phyloP scores from a whole-genome alignment of 2,329 filamentous ascomycete species.

The Talaromyces rugulosus region DNA sequence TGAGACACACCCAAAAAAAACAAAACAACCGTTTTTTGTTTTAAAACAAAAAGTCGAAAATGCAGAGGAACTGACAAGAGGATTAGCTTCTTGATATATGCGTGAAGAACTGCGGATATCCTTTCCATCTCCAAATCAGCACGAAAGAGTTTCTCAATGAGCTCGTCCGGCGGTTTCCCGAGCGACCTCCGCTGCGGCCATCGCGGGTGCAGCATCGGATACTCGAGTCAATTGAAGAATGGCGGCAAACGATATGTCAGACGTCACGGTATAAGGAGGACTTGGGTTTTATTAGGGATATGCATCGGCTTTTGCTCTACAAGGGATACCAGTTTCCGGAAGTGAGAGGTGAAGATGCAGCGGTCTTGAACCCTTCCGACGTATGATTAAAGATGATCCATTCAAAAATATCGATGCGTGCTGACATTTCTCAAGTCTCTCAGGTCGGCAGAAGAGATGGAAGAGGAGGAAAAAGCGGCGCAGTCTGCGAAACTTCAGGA shows the following conservation, averaged over 20 bases:
- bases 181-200: slow-evolving; percentile 80
- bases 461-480: slow-evolving; percentile 89
- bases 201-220: slow-evolving; percentile 89
- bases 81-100: slow-evolving; percentile 85
- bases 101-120: slow-evolving; percentile 99
- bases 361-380: slow-evolving; percentile 93
- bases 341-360: slow-evolving; percentile 86
- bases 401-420: slow-evolving; percentile 23
- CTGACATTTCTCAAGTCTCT: slow-evolving; percentile 61
- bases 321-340: slow-evolving; percentile 97
- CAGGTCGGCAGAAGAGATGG: slow-evolving; percentile 97
- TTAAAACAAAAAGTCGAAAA: background rate
- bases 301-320: slow-evolving; percentile 92
- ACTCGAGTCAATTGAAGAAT: slow-evolving; percentile 95
- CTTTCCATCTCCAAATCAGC: slow-evolving; percentile 96
- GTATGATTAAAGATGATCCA: slow-evolving; percentile 51
- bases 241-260: slow-evolving; percentile 96
- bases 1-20: slow-evolving; percentile 28
- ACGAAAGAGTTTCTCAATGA: slow-evolving; percentile 99
- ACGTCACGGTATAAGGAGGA: slow-evolving; percentile 98
- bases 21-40: background rate
- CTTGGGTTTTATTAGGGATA: slow-evolving; percentile 90
- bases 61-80: slow-evolving; percentile 14
- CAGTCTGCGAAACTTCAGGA: slow-evolving; percentile 98
- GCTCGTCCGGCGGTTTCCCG: slow-evolving; percentile 90